phyloP scores from a whole-genome alignment of 371 early-diverging fungal species.

The Rhizopus delemar region DNA sequence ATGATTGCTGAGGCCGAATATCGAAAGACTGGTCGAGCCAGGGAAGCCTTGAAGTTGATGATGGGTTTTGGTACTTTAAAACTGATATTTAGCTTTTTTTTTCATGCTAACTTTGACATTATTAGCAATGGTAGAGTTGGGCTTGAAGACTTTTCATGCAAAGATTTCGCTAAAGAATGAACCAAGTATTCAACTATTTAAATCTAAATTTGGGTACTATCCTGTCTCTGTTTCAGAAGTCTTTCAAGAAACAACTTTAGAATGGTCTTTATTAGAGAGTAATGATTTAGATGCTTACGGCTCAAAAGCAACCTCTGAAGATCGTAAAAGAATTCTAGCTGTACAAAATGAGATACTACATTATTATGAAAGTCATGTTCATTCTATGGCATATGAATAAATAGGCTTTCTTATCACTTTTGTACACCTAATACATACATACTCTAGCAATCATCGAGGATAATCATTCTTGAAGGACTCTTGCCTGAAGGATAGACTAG shows the following conservation, averaged over 20 bases:
- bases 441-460: too few species aligned
- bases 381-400: neutral
- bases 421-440: too few species aligned
- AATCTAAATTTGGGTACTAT: conserved; percentile 68
- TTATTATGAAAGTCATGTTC: conserved; percentile 16
- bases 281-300: conserved; percentile 35
- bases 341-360: conserved; percentile 1
- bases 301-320: conserved; percentile 29
- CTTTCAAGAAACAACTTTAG: conserved; percentile 80
- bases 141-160: conserved; percentile 68
- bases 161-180: conserved; percentile 78
- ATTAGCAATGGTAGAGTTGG: conserved; percentile 54
- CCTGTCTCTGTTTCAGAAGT: conserved; percentile 64
- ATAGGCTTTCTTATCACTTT: too few species aligned
- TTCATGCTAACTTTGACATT: neutral
- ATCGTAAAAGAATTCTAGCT: conserved; percentile 13
- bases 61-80: conserved; percentile 72
- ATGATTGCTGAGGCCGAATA: conserved; percentile 86
- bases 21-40: conserved; percentile 70
- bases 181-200: conserved; percentile 73
- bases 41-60: conserved; percentile 76
- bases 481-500: too few species aligned
- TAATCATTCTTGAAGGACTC: too few species aligned
- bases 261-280: conserved; percentile 34
- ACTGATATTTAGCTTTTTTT: conserved; percentile 7